phyloP scores from a whole-genome alignment of 164 flowering plant species.

The Nymphaea colorata region DNA sequence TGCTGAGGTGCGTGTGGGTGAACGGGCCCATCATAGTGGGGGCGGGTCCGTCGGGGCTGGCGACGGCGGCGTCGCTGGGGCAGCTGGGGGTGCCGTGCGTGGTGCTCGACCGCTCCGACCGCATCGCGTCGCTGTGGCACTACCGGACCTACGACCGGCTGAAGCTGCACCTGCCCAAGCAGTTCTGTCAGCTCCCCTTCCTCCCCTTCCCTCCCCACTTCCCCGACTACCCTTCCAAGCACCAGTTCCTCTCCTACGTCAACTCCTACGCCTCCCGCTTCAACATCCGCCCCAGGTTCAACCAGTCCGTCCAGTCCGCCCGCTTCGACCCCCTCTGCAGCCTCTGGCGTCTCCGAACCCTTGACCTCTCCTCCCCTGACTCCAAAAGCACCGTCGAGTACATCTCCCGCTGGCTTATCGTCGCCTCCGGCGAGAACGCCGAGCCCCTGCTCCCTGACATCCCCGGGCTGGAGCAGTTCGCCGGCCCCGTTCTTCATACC shows the following conservation, averaged over 20 bases:
- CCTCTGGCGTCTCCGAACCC: slow-evolving; percentile 53
- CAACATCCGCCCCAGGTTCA: slow-evolving; percentile 46
- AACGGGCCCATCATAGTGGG: slow-evolving; percentile 74
- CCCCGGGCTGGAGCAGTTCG: slow-evolving; percentile 46
- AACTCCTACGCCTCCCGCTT: slow-evolving; percentile 63
- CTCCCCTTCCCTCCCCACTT: slow-evolving; percentile 50
- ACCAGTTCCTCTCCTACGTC: slow-evolving; percentile 78
- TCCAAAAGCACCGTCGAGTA: slow-evolving; percentile 16
- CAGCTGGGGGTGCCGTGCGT: slow-evolving; percentile 41
- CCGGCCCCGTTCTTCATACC: slow-evolving; percentile 54
- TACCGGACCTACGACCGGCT: slow-evolving; percentile 47
- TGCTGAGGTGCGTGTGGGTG: slow-evolving; percentile 18
- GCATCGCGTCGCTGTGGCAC: slow-evolving; percentile 87
- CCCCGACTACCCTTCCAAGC: slow-evolving; percentile 60
- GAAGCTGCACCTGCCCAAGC: slow-evolving; percentile 76
- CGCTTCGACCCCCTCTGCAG: slow-evolving; percentile 35
- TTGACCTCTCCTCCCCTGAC: slow-evolving; percentile 9
- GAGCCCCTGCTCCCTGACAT: slow-evolving; percentile 68
- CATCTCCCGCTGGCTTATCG: slow-evolving; percentile 59
- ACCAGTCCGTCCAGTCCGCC: slow-evolving; percentile 38
- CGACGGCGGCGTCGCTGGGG: slow-evolving; percentile 63
- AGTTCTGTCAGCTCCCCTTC: slow-evolving; percentile 73
- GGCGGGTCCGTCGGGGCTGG: slow-evolving; percentile 90
- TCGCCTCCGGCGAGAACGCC: slow-evolving; percentile 89
- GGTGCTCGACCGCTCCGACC: slow-evolving; percentile 54